Evolutionary conservation across 1,284 basidiomycete species (phyloP), one percentile per base, ranked within the genome.

Genomic region (Pseudomicrostroma phylloplanum): DNA sequence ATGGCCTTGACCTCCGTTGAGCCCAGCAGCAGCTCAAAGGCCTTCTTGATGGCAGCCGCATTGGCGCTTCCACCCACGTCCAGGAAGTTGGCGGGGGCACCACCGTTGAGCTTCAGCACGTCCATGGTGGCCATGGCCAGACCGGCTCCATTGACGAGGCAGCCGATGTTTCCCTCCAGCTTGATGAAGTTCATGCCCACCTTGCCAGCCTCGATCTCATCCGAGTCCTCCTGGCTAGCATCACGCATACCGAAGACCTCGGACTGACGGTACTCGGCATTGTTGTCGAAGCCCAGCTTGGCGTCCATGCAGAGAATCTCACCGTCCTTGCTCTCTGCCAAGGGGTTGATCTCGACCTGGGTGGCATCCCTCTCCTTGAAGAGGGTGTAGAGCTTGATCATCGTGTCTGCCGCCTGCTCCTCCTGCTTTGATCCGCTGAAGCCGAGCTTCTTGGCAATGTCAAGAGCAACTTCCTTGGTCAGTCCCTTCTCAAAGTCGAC

Each of bases 91-190:
- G 96, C 96, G 11, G 96, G 96, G 77, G 92, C 88, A 49, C 74
- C 74, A 12, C 94, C 93, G 79, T 96, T 90, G 63, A 96, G 84
- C 66, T 93, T 88, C 62, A 99, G 85, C 41, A 98, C 94, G 79
- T 99, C 96, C 93, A 99, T 98, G 59, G 96, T 99, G 36, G 96
- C 96, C 96, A 99, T 99, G 59, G 96, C 96, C 65, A 99, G 84
- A 80, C 96, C 96, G 64, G 96, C 96, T 76, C 96, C 96, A 80
- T 99, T 99, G 69, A 99, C 96, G 63, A 99, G 84, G 82, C 96
- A 99, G 49, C 96, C 96, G 68, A 99, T 89, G 82, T 87, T 91
- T 43, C 96, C 96, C 79, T 99, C 96, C 57, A 99, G 88, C 84
- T 99, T 97, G 86, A 98, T 98, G 80, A 97, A 97, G 85, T 96